These are phyloP conservation scores for Dendrobium officinale DNA, from an alignment of 106 monocot genomes.

Conservation along the genomic window DNA sequence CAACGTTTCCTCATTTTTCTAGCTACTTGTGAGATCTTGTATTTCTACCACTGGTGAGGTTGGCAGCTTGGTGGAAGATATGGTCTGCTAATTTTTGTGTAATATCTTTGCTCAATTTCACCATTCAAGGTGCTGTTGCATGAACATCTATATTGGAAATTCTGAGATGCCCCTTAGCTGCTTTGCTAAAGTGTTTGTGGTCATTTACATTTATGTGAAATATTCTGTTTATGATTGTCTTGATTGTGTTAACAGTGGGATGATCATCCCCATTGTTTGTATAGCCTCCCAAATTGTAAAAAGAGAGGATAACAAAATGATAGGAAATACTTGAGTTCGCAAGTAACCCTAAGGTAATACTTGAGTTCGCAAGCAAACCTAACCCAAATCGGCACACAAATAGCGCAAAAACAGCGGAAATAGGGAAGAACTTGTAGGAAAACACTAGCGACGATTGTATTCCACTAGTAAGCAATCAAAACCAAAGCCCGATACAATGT, in stretches of 20 bases:
- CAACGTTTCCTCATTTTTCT: neutral
- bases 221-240: neutral
- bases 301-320: neutral
- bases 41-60: neutral
- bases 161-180: neutral
- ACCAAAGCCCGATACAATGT: too few relatives aligned
- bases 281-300: neutral
- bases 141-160: neutral
- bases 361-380: too few relatives aligned
- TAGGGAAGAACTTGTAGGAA: too few relatives aligned
- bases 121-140: neutral
- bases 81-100: neutral
- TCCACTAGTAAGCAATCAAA: too few relatives aligned
- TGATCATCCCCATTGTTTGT: neutral
- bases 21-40: neutral
- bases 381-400: too few relatives aligned
- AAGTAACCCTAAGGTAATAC: too few relatives aligned
- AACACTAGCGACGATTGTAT: too few relatives aligned
- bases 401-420: too few relatives aligned
- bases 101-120: slow-evolving; percentile 1
- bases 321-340: too few relatives aligned
- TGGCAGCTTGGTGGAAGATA: neutral
- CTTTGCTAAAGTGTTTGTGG: neutral
- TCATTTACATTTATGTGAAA: neutral
- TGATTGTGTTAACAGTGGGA: neutral